A percentile compares a stretch with the other conserved stretches of the same genome.
These are phyloP conservation scores for Aurifilum marmelostoma DNA, from an alignment of 2,329 filamentous ascomycete genomes.

Conservation along the genomic window DNA sequence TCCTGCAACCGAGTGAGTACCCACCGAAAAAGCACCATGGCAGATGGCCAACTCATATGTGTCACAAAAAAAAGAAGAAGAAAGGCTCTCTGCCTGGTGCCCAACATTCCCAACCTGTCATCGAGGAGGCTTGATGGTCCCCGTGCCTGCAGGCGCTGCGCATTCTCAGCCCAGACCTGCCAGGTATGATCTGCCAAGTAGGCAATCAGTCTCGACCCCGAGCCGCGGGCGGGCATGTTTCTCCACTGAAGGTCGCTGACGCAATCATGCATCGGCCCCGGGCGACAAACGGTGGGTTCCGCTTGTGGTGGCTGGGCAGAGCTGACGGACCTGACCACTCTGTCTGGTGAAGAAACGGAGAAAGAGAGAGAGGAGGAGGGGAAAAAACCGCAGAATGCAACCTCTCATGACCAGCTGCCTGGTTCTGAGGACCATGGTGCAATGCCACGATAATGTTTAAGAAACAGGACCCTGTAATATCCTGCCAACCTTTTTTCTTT, in stretches of 20 bases:
- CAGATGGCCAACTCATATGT: not conserved
- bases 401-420: not conserved
- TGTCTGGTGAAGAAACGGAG: not conserved
- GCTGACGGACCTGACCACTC: not conserved
- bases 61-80: not conserved
- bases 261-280: conserved; percentile 11
- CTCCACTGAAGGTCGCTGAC: conserved; percentile 13
- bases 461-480: not conserved
- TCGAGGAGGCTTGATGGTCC: not conserved
- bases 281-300: not conserved
- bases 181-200: conserved; percentile 1
- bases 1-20: not conserved
- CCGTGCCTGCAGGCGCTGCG: not conserved
- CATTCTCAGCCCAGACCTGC: not conserved
- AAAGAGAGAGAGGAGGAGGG: not conserved
- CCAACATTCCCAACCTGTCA: not conserved
- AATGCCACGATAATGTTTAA: not conserved
- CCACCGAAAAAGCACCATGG: not conserved
- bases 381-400: not conserved
- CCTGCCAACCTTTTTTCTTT: not conserved
- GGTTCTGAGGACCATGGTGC: not conserved
- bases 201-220: not conserved
- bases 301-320: conserved; percentile 6
- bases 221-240: conserved; percentile 6
- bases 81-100: not conserved